Conservation (phyloP, 164 flowering plant genomes). For the Nymphaea thermarum region DNA sequence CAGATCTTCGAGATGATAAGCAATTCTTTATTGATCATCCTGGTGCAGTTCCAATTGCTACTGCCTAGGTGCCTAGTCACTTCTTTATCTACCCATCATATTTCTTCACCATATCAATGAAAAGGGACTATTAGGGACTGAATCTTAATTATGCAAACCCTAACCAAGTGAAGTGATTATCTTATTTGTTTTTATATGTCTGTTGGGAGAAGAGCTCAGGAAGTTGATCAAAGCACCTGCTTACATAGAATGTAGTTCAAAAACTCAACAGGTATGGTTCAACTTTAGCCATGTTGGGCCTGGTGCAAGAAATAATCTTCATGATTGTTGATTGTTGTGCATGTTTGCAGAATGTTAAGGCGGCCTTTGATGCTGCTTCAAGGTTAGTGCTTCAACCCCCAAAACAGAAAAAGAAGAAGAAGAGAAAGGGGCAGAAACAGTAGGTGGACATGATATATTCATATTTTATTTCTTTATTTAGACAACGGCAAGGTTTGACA, state of each 20-base stretch:
- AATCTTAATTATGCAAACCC: background rate
- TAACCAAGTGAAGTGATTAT: too few relatives aligned
- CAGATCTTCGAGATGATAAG: slow-evolving; percentile 93
- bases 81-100: background rate
- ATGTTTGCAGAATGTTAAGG: slow-evolving; percentile 71
- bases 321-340: background rate
- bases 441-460: slow-evolving; percentile 12
- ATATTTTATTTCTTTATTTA: slow-evolving; percentile 11
- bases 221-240: slow-evolving; percentile 75
- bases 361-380: slow-evolving; percentile 88
- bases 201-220: slow-evolving; percentile 79
- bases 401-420: slow-evolving; percentile 75
- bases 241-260: slow-evolving; percentile 82
- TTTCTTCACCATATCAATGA: background rate
- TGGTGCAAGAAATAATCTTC: too few relatives aligned
- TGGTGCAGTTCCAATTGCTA: slow-evolving; percentile 76
- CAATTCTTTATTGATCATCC: slow-evolving; percentile 80
- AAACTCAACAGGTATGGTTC: slow-evolving; percentile 59
- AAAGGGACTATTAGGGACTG: background rate
- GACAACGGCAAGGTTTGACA: slow-evolving; percentile 9
- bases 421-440: slow-evolving; percentile 38
- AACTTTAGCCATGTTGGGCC: background rate
- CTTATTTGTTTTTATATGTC: slow-evolving; percentile 1
- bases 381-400: slow-evolving; percentile 90
- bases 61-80: slow-evolving; percentile 14